phyloP scores from a whole-genome alignment of 495 filamentous ascomycete genomes.

The Cladorrhinum samala region DNA sequence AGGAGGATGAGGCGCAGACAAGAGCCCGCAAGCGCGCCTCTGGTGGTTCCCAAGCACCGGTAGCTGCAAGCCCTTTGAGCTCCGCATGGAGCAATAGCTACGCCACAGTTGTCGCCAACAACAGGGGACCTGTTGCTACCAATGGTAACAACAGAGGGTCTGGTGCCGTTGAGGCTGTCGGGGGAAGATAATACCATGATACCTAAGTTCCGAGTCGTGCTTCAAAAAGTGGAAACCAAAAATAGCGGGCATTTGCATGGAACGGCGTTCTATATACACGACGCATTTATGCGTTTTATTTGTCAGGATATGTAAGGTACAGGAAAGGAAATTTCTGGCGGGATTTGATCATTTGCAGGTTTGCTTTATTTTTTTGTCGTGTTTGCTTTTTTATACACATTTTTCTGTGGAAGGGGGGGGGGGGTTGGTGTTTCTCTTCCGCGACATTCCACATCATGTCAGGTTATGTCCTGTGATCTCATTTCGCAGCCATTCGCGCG shows the following conservation, averaged over 20 bases:
- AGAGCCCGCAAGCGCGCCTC: slow-evolving; percentile 38
- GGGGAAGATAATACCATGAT: slow-evolving; percentile 15
- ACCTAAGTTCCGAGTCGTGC: not conserved
- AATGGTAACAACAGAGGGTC: slow-evolving; percentile 11
- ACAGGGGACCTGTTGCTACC: slow-evolving; percentile 11
- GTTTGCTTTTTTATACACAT: too few species aligned
- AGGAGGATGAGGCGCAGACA: slow-evolving; percentile 54
- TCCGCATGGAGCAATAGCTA: slow-evolving; percentile 31
- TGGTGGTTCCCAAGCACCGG: slow-evolving; percentile 18
- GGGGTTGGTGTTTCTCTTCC: too few species aligned
- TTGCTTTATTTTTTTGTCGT: not conserved
- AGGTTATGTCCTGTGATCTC: too few species aligned
- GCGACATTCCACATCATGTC: too few species aligned
- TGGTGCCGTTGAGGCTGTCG: slow-evolving; percentile 16
- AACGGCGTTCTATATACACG: not conserved
- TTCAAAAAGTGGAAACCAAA: not conserved
- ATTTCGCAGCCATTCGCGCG: too few species aligned
- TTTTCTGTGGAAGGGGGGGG: too few species aligned
- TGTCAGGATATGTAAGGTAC: not conserved
- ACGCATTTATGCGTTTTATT: not conserved
- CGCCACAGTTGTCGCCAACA: slow-evolving; percentile 30
- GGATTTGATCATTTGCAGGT: not conserved
- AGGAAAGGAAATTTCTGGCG: not conserved
- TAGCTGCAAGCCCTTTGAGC: slow-evolving; percentile 27
- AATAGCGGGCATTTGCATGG: not conserved